Evolutionary conservation across 768 basidiomycete species (phyloP), one percentile per base, ranked within the genome.

Genomic region (Peribolospora kevripleyi): DNA sequence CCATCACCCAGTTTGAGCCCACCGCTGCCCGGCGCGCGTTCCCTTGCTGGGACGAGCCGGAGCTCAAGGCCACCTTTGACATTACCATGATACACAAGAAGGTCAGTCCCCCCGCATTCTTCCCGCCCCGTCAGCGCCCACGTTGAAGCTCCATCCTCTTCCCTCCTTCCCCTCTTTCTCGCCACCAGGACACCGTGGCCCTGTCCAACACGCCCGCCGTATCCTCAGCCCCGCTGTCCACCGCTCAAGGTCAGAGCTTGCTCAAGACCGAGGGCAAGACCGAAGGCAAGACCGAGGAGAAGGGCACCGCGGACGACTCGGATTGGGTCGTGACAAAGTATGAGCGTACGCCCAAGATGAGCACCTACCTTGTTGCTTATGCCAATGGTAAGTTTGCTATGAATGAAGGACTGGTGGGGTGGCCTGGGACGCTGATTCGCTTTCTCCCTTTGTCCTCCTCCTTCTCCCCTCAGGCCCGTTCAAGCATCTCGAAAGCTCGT

Each of bases 21-120:
- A 91, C 84, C 46, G 79, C 79, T 57, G 88, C 90, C 7, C 72
- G 88, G 51, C 37, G 46, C 77, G 54, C 81, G 5, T 83, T 85
- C 66, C 84, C 84, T 38, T 84, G 81, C 70, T 91, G 84, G 84
- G 90, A 93, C 64, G 88, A 93, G 64, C 91, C 90, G 11, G 72
- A 77, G 43, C 72, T 90, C 61, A 95, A 95, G 67, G 81, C 87
- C 0, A 86, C 80, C 3, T 84, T 81, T 64, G 63, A 50, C 40
- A 45, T 65, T 53, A 55, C 60, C 5, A 59, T 63, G 51, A 54
- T 73, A 63, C 63, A 58, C 74, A 0, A 70, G 87, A 57, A 80
- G 79, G 10, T 72, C 90, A 73, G 73, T 90, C 25, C 25, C 25
- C 25, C 25, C 25, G 25, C 25, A 25, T 25, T 25, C 25, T 62